Evolutionary conservation across 768 basidiomycete genomes (phyloP), one percentile per base, ranked within the genome.

Genomic region (Phallus indusiatus): DNA sequence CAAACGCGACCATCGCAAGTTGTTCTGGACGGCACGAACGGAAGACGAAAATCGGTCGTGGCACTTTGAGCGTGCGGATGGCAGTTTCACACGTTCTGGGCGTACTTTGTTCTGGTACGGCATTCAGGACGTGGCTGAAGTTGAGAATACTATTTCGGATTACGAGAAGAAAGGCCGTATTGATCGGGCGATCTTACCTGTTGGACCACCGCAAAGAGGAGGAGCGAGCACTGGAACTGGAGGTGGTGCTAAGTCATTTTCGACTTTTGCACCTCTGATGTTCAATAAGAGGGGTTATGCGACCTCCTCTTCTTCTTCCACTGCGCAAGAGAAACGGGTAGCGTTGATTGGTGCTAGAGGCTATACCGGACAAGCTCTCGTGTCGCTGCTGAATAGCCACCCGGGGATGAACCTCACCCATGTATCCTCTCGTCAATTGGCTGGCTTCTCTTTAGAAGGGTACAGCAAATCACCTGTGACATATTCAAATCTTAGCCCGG

Each of bases 1-100:
- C 78, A 88, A 86, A 74, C 94, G 93, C 76, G 93, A 98, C 69
- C 88, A 97, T 73, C 82, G 85, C 62, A 82, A 83, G 60, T 80
- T 99, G 46, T 96, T 99, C 80, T 98, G 96, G 96, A 97, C 94
- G n/a, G 87, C 92, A 0, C 88, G 87, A 64, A 86, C 86, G 4
- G 94, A 97, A 64, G 95, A 98, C 70, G 95, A 98, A 74, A 94
- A 96, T 73, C 84, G 94, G 46, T 82, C 87, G 3, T 99, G 96
- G 96, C 95, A 99, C 75, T 99, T 97, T 67, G 95, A 99, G 76
- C 85, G 94, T 57, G 93, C 96, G 0, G 94, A 98, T 65, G 96
- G 96, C 0, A 92, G 90, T 72, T 99, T 99, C 76, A 95, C 94
- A 17, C 80, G 96, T 42, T 90, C 90, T 17, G 94, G 95, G 18